A percentile compares a stretch with the other conserved stretches of the same genome.
These are phyloP conservation scores for Bacterosira constricta DNA, from an alignment of 108 stramenopile genomes.

Conservation along the genomic window DNA sequence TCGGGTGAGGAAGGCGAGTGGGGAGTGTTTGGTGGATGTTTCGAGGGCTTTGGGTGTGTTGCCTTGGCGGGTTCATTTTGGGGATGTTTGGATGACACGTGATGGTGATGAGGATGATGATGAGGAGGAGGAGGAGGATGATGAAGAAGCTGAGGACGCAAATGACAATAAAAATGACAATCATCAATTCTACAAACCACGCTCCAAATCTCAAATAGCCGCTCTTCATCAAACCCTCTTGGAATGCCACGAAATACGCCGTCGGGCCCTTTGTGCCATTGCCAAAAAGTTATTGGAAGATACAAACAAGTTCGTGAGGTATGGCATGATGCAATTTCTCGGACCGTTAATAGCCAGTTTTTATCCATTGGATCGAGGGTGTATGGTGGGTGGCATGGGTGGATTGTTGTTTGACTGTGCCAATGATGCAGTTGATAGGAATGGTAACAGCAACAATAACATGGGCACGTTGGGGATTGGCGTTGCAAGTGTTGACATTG, in stretches of 20 bases:
- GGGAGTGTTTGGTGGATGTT: conserved; percentile 88
- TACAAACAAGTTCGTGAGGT: conserved; percentile 73
- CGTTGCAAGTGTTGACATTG: conserved; percentile 36
- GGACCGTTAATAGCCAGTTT: conserved; percentile 87
- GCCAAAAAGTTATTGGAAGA: conserved; percentile 74
- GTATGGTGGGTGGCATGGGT: conserved; percentile 50
- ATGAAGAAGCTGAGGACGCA: neutral
- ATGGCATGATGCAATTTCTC: conserved; percentile 91
- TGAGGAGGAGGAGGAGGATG: neutral
- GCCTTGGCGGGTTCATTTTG: conserved; percentile 43
- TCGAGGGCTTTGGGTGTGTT: conserved; percentile 68
- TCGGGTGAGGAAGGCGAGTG: conserved; percentile 85
- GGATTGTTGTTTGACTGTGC: conserved; percentile 24
- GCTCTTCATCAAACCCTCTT: conserved; percentile 19
- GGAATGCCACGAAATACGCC: conserved; percentile 62
- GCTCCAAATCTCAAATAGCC: conserved; percentile 26
- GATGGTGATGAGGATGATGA: neutral
- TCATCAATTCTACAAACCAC: conserved; percentile 27
- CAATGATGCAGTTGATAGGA: neutral
- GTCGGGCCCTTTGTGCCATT: conserved; percentile 68
- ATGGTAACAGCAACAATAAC: neutral
- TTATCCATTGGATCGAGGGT: conserved; percentile 72
- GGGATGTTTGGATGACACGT: conserved; percentile 37
- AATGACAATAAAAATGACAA: conserved; percentile 1
- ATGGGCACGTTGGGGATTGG: conserved; percentile 38